phyloP scores from a whole-genome alignment of 192 early-diverging fungal genomes.

The Thamnidium elegans region DNA sequence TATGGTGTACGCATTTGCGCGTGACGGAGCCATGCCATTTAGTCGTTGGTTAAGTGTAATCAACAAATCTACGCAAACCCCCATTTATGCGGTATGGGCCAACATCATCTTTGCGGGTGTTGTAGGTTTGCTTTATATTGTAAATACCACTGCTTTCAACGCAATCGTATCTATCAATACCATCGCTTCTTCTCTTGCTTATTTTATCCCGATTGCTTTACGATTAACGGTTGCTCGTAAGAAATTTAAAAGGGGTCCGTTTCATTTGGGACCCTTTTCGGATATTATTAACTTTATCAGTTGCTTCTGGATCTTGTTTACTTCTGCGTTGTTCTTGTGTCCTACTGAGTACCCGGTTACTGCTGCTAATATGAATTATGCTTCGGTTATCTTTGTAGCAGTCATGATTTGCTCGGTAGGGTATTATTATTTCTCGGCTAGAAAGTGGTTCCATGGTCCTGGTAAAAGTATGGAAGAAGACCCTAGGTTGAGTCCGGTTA shows the following conservation, averaged over 20 bases:
- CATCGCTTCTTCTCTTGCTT: constrained; percentile 51
- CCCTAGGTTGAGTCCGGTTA: constrained; percentile 6
- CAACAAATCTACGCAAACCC: constrained; percentile 38
- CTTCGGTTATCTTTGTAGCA: constrained; percentile 39
- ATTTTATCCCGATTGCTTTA: constrained; percentile 52
- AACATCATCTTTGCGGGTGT: constrained; percentile 43
- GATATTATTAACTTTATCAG: constrained; percentile 37
- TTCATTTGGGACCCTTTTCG: constrained; percentile 48
- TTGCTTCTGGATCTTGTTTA: constrained; percentile 47
- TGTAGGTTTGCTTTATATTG: constrained; percentile 41
- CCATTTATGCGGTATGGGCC: constrained; percentile 52
- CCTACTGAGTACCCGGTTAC: constrained; percentile 43
- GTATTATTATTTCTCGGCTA: constrained; percentile 43
- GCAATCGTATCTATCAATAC: constrained; percentile 60
- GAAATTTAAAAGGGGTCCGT: constrained; percentile 49
- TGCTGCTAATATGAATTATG: constrained; percentile 47
- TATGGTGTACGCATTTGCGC: constrained; percentile 59
- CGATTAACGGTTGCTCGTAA: constrained; percentile 42
- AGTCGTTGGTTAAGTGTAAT: constrained; percentile 40
- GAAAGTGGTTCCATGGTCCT: constrained; percentile 44
- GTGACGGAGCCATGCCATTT: constrained; percentile 54
- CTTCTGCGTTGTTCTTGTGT: constrained; percentile 44
- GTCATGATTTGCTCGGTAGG: constrained; percentile 42
- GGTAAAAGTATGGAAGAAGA: constrained; percentile 23
- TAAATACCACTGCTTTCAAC: constrained; percentile 47